Percentiles rank a stretch among this genome's conserved stretches.
Conservation (phyloP, 179 eudicot species). For the Beta macrorhiza region DNA sequence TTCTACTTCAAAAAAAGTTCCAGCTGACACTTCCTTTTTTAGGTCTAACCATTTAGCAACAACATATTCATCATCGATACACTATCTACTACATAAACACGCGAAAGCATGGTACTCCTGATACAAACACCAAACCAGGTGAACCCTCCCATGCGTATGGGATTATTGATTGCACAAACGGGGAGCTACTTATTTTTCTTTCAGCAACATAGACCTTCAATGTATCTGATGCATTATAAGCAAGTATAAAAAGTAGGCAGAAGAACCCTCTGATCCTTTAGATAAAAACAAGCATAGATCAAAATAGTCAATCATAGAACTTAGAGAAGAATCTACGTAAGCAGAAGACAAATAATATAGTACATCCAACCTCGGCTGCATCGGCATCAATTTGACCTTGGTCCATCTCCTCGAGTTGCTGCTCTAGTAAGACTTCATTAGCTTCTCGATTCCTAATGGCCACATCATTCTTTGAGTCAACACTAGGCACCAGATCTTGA, state of each 20-base stretch:
- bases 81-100: neutral
- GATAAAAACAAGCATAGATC: neutral
- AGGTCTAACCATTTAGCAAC: neutral
- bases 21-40: too few species aligned
- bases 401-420: slow-evolving; percentile 38
- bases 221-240: neutral
- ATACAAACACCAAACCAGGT: neutral
- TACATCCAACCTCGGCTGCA: slow-evolving; percentile 50
- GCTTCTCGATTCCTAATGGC: slow-evolving; percentile 43
- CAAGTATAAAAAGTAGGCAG: neutral
- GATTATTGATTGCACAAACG: neutral
- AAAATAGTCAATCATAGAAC: neutral
- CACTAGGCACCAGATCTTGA: slow-evolving; percentile 25
- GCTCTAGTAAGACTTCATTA: slow-evolving; percentile 49
- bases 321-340: neutral
- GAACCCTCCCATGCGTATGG: neutral
- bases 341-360: neutral
- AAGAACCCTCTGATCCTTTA: neutral
- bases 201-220: neutral
- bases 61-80: neutral
- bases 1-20: too few species aligned
- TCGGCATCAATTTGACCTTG: slow-evolving; percentile 60
- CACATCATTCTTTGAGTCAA: slow-evolving; percentile 20
- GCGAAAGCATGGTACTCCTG: neutral
- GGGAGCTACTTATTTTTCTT: neutral